Conservation (phyloP, 768 basidiomycete genomes). For the Scleroderma citrinum region DNA sequence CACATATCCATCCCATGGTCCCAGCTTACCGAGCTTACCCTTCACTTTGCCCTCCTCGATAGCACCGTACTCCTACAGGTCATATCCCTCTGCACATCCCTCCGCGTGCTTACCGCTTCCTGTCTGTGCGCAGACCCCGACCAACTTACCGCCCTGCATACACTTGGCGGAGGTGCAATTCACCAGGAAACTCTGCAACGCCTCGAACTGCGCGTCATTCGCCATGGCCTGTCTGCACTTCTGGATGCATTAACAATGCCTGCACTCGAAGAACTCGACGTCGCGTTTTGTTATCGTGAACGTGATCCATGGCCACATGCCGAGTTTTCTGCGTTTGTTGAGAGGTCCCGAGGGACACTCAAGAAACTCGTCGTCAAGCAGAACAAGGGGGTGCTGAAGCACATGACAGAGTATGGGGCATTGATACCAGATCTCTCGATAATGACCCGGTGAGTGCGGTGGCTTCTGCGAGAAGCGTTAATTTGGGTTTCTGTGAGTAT, state of each 20-base stretch:
- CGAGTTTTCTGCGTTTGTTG: constrained; percentile 18
- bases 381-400: constrained; percentile 8
- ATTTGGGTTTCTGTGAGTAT: too few species aligned
- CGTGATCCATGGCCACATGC: constrained; percentile 24
- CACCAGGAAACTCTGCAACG: constrained; percentile 13
- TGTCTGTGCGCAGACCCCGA: constrained; percentile 21
- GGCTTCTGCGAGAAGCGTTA: too few species aligned
- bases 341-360: constrained; percentile 20
- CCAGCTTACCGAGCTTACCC: constrained; percentile 18
- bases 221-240: constrained; percentile 17
- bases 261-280: constrained; percentile 25
- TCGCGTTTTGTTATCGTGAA: constrained; percentile 27
- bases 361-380: constrained; percentile 20
- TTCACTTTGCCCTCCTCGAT: constrained; percentile 23
- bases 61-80: constrained; percentile 18
- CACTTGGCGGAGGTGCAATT: constrained; percentile 10
- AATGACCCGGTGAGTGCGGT: not conserved
- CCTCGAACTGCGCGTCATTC: constrained; percentile 26
- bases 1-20: constrained; percentile 23
- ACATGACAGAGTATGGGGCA: not conserved
- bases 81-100: constrained; percentile 15
- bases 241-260: constrained; percentile 19
- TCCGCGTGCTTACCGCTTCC: constrained; percentile 14
- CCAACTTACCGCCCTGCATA: constrained; percentile 7
- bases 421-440: not conserved